Evolutionary conservation across 768 basidiomycete genomes (phyloP).

Genomic region (Tulasnella sp.): DNA sequence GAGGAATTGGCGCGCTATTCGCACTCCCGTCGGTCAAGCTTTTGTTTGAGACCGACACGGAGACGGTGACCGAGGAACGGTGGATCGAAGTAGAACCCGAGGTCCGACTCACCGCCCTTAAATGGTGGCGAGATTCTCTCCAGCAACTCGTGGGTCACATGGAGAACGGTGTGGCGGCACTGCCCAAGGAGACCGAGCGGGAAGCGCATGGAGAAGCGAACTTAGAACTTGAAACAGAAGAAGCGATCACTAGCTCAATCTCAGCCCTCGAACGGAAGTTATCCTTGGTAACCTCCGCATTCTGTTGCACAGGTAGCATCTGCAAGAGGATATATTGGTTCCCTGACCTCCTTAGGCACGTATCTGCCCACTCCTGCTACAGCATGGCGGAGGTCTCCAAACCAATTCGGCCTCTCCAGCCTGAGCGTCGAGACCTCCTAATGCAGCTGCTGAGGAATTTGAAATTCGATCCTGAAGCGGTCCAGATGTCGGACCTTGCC

Average conservation of each 20-base stretch:
- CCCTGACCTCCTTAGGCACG: neutral
- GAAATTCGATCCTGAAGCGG: neutral
- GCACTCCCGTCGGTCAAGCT: neutral
- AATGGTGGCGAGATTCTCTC: neutral
- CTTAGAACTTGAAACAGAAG: neutral
- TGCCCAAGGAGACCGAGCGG: too few relatives aligned
- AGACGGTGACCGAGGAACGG: neutral
- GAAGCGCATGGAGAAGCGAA: neutral
- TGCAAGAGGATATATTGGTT: neutral
- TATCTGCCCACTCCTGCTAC: neutral
- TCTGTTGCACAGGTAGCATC: neutral
- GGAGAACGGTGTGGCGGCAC: neutral
- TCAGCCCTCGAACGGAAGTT: neutral
- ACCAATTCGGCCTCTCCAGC: neutral
- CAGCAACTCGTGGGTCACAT: neutral
- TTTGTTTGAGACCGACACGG: neutral
- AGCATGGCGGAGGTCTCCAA: neutral
- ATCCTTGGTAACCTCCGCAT: neutral
- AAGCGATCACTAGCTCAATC: neutral
- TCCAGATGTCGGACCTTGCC: neutral
- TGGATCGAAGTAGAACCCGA: neutral
- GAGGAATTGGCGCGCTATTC: neutral
- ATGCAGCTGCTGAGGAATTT: neutral
- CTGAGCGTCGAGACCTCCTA: neutral
- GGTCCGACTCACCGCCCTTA: neutral